phyloP scores from a whole-genome alignment of 805 yeast species.

The Kregervanrija fluxuum region DNA sequence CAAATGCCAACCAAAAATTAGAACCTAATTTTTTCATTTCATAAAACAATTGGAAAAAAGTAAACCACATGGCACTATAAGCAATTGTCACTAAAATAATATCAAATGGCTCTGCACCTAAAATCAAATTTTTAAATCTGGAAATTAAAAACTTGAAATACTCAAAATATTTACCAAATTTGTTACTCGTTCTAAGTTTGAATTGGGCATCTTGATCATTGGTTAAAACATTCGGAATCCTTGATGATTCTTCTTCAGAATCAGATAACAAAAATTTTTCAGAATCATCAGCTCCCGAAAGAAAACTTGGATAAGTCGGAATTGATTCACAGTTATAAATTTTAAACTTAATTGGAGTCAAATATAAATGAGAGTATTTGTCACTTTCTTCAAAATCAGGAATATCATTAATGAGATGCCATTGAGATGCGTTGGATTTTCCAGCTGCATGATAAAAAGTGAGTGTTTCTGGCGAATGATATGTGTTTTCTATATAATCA shows the following conservation, averaged over 20 bases:
- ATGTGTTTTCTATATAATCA: constrained; percentile 35
- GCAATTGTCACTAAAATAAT: constrained; percentile 72
- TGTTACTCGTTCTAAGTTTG: constrained; percentile 49
- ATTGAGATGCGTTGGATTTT: constrained; percentile 29
- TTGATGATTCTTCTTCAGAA: constrained; percentile 18
- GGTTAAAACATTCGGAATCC: constrained; percentile 14
- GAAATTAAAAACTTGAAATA: constrained; percentile 34
- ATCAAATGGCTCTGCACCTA: constrained; percentile 81
- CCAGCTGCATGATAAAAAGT: constrained; percentile 33
- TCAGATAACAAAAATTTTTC: constrained; percentile 35
- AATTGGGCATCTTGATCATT: constrained; percentile 36
- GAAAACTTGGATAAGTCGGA: constrained; percentile 36
- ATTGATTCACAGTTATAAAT: constrained; percentile 19
- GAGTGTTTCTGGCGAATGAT: constrained; percentile 9
- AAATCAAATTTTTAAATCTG: constrained; percentile 39
- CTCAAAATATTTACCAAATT: constrained; percentile 50
- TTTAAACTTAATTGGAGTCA: constrained; percentile 54
- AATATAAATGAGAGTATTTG: constrained; percentile 38
- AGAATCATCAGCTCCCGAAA: constrained; percentile 33
- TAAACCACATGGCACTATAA: constrained; percentile 81
- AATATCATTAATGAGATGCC: constrained; percentile 43
- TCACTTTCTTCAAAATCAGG: constrained; percentile 26
- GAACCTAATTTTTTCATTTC: constrained; percentile 78
- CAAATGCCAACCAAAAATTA: constrained; percentile 77
- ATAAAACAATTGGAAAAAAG: constrained; percentile 63